phyloP scores from a whole-genome alignment of 345 rosid species.

The Syzygium oleosum region DNA sequence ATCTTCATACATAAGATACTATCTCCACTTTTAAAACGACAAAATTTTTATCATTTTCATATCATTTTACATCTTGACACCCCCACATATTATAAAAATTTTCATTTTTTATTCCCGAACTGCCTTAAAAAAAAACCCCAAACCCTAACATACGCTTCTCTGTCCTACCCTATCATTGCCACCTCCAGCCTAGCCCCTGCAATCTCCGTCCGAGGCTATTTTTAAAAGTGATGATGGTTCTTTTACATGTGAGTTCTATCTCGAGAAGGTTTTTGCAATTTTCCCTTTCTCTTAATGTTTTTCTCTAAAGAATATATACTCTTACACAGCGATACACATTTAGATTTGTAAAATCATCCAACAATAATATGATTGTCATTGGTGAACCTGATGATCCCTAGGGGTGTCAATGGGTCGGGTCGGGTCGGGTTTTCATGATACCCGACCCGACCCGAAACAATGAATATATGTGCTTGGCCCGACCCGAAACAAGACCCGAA shows the following conservation, averaged over 20 bases:
- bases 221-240: background rate
- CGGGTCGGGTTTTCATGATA: too few species aligned
- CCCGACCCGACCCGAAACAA: too few species aligned
- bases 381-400: background rate
- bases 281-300: background rate
- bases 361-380: background rate
- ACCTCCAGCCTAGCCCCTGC: too few species aligned
- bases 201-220: too few species aligned
- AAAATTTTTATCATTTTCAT: background rate
- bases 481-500: too few species aligned
- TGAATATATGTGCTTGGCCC: too few species aligned
- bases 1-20: background rate
- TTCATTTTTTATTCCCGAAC: background rate
- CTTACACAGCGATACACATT: background rate
- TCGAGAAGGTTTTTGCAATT: background rate
- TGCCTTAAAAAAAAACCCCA: background rate
- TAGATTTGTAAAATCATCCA: background rate
- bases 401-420: too few species aligned
- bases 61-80: too few species aligned
- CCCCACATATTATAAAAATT: background rate
- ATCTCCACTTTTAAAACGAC: background rate
- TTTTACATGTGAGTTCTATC: background rate
- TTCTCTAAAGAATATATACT: too few species aligned
- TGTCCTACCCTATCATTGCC: too few species aligned
- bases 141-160: background rate